phyloP scores from a whole-genome alignment of 805 yeast genomes.

The Myxozyma geophila region DNA sequence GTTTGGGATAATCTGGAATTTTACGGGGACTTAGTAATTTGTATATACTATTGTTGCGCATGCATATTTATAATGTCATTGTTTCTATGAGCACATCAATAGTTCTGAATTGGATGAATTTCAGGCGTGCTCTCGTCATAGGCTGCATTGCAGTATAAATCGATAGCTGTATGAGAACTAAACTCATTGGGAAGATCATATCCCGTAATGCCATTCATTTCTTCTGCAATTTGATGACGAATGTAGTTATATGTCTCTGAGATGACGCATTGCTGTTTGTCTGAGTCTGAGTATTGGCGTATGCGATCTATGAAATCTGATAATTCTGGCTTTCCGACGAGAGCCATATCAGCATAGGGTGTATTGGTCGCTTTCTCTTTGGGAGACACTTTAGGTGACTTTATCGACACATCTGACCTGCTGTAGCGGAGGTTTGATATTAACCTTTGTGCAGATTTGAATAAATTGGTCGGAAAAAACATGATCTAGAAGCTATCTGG shows the following conservation, averaged over 20 bases:
- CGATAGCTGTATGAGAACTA: no score
- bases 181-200: no score
- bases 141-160: no score
- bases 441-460: no score
- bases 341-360: neutral
- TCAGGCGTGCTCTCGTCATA: no score
- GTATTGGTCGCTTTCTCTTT: no score
- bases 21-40: neutral
- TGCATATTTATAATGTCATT: neutral
- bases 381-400: no score
- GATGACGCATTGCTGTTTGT: neutral
- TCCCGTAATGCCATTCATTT: neutral
- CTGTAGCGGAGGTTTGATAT: no score
- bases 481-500: no score
- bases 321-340: neutral
- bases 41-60: neutral
- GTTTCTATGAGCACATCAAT: neutral
- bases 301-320: neutral
- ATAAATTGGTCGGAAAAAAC: no score
- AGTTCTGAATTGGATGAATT: no score
- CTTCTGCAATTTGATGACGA: conserved; percentile 3
- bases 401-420: no score
- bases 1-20: neutral
- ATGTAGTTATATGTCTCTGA: neutral
- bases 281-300: neutral